Evolutionary conservation across 1,284 basidiomycete species (phyloP).

Genomic region (Inonotus hispidus): DNA sequence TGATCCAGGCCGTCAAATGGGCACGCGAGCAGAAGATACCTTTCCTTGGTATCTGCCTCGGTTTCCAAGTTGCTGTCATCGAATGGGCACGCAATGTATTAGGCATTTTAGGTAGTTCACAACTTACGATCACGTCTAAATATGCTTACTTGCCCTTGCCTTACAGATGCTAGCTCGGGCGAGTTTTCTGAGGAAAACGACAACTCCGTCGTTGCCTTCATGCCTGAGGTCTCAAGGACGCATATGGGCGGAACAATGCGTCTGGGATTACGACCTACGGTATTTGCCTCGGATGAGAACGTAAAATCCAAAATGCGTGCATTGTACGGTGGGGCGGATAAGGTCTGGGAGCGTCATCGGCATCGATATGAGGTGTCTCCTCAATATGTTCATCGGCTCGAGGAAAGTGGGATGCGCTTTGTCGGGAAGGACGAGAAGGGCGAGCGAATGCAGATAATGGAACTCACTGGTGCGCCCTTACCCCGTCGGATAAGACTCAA

Average conservation of each 20-base stretch:
- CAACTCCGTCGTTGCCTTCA: slow-evolving; percentile 89
- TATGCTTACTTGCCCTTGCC: too few relatives aligned
- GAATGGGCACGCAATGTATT: slow-evolving; percentile 92
- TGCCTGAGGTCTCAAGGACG: slow-evolving; percentile 98
- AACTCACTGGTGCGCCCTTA: slow-evolving; percentile 66
- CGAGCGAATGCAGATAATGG: slow-evolving; percentile 96
- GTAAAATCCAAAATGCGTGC: slow-evolving; percentile 67
- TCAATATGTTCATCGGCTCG: slow-evolving; percentile 71
- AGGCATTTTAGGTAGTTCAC: slow-evolving; percentile 54
- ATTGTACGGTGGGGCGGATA: slow-evolving; percentile 81
- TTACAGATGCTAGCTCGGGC: slow-evolving; percentile 78
- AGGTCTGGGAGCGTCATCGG: slow-evolving; percentile 95
- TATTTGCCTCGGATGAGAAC: slow-evolving; percentile 65
- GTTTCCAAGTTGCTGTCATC: slow-evolving; percentile 96
- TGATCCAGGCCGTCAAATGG: slow-evolving; percentile 97
- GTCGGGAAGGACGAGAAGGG: slow-evolving; percentile 93
- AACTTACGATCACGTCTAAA: neutral
- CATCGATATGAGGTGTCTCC: slow-evolving; percentile 99
- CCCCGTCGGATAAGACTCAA: neutral
- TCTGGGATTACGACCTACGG: slow-evolving; percentile 88
- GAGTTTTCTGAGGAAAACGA: slow-evolving; percentile 66
- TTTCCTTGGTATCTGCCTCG: slow-evolving; percentile 95
- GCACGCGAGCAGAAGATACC: slow-evolving; percentile 93
- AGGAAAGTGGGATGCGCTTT: slow-evolving; percentile 75
- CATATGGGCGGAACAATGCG: slow-evolving; percentile 99